These are phyloP conservation scores for Pseudogymnoascus destructans DNA, from an alignment of 2,329 filamentous ascomycete genomes.

Conservation along the genomic window DNA sequence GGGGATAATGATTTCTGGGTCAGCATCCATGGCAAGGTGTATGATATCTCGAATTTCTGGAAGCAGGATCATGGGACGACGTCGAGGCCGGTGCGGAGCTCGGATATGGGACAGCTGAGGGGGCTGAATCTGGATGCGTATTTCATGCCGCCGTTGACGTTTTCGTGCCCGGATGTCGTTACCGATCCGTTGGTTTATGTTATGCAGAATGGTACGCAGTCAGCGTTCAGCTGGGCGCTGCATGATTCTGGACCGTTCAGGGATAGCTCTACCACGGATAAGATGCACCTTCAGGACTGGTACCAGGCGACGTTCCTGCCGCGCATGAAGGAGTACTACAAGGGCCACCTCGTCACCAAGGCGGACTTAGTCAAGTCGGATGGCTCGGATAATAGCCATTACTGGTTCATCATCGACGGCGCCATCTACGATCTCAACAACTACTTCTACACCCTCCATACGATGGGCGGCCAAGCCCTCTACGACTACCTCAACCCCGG, in stretches of 20 bases:
- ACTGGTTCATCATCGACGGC: slow-evolving; percentile 68
- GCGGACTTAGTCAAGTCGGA: slow-evolving; percentile 45
- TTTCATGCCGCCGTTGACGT: slow-evolving; percentile 63
- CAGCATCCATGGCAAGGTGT: slow-evolving; percentile 75
- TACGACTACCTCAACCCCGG: slow-evolving; percentile 63
- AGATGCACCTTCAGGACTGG: slow-evolving; percentile 56
- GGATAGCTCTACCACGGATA: slow-evolving; percentile 41
- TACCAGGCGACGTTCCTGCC: slow-evolving; percentile 64
- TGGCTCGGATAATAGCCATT: slow-evolving; percentile 52
- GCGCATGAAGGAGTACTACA: slow-evolving; percentile 65
- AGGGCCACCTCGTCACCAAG: slow-evolving; percentile 71
- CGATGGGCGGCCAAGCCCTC: slow-evolving; percentile 36
- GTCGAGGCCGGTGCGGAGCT: slow-evolving; percentile 37
- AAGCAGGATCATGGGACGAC: slow-evolving; percentile 71
- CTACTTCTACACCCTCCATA: slow-evolving; percentile 67
- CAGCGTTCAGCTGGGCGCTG: slow-evolving; percentile 30
- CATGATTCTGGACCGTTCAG: slow-evolving; percentile 57
- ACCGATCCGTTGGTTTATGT: slow-evolving; percentile 30
- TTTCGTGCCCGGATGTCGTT: slow-evolving; percentile 64
- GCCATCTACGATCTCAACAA: slow-evolving; percentile 81
- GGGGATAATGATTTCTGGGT: slow-evolving; percentile 74
- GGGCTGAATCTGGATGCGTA: slow-evolving; percentile 74
- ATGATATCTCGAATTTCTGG: slow-evolving; percentile 86
- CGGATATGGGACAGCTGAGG: slow-evolving; percentile 61
- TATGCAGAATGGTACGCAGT: not conserved